Evolutionary conservation across 2,329 filamentous ascomycete species (phyloP), one percentile per base, ranked within the genome.

Genomic region (Ceratocystis papillata): DNA sequence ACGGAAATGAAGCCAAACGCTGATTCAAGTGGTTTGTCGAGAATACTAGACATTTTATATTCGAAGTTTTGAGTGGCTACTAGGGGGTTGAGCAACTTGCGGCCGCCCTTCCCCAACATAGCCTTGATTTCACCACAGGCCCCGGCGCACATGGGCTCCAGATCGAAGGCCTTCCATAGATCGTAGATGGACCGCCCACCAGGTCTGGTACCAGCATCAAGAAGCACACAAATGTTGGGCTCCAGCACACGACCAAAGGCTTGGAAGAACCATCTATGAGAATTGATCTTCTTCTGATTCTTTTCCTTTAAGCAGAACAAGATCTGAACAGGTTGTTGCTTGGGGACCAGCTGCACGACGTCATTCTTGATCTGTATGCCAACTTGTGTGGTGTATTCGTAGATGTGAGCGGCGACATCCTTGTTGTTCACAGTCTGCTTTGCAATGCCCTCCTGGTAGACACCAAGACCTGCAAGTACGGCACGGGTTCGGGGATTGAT

Each of bases 281-380:
- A 97, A 75, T 99, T 99, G 83, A 99, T 99, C 81, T 99, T 99
- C 81, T 99, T 99, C 79, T 96, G 92, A 74, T 99, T 99, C 83
- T 96, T 97, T 74, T 99, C 94, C 79, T 99, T 99, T 68, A 99
- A 77, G 75, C 94, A 99, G 80, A 99, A 99, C 3, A 99, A 84
- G 79, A 99, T 88, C 78, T 99, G 94, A 1, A 99, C 89, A 0
- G 94, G 93, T 69, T 94, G 91, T 68, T 88, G 88, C 73, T 91
- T 90, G 60, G 87, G 87, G 69, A 94, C 89, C 62, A 97, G 80
- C 61, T 87, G 82, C 7, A 97, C 93, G 53, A 96, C 83, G 68
- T 88, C 88, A 71, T 93, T 95, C 79, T 96, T 96, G 74, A 97
- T 85, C 72, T 90, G 86, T 72, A 97, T 79, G 44, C 89, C 89